A percentile compares a stretch with the other conserved stretches of the same genome.
Evolutionary conservation across 768 basidiomycete genomes (phyloP).

Genomic region (Hydnomerulius pinastri): DNA sequence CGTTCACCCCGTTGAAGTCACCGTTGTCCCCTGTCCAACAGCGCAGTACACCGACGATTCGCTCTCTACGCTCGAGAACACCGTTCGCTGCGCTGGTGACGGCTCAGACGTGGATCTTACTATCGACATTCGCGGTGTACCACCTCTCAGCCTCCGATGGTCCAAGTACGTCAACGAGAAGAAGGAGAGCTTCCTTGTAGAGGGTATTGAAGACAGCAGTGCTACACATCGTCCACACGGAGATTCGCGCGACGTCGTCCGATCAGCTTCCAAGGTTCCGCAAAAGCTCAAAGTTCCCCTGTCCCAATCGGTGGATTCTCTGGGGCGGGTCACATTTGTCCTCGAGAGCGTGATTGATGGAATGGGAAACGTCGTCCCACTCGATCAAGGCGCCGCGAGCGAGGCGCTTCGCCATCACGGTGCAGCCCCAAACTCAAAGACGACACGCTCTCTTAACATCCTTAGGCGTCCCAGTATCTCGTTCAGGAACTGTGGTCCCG

Average conservation of each 20-base stretch:
- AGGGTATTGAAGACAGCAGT: constrained; percentile 74
- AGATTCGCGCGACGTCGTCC: constrained; percentile 24
- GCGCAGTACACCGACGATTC: constrained; percentile 59
- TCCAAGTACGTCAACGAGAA: constrained; percentile 65
- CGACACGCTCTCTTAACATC: constrained; percentile 64
- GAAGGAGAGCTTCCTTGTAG: constrained; percentile 74
- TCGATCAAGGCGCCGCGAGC: constrained; percentile 35
- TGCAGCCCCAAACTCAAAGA: constrained; percentile 42
- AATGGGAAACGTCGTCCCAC: constrained; percentile 70
- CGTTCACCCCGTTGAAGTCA: constrained; percentile 60
- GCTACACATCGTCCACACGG: constrained; percentile 32
- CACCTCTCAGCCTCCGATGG: constrained; percentile 79
- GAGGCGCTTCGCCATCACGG: constrained; percentile 20
- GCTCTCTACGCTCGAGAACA: constrained; percentile 36
- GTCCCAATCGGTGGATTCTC: constrained; percentile 57
- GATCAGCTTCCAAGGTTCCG: constrained; percentile 35
- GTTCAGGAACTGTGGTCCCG: constrained; percentile 75
- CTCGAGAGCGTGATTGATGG: constrained; percentile 85
- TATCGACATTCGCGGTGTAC: constrained; percentile 71
- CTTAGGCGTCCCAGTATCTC: constrained; percentile 70
- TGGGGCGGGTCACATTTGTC: constrained; percentile 71
- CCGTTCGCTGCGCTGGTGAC: constrained; percentile 70
- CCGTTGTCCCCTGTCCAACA: constrained; percentile 80
- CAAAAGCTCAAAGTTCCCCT: constrained; percentile 71
- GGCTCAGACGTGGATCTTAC: constrained; percentile 54